Percentiles rank a stretch among this genome's conserved stretches.
Evolutionary conservation across 768 basidiomycete genomes (phyloP).

Genomic region (Pisolithus orientalis): DNA sequence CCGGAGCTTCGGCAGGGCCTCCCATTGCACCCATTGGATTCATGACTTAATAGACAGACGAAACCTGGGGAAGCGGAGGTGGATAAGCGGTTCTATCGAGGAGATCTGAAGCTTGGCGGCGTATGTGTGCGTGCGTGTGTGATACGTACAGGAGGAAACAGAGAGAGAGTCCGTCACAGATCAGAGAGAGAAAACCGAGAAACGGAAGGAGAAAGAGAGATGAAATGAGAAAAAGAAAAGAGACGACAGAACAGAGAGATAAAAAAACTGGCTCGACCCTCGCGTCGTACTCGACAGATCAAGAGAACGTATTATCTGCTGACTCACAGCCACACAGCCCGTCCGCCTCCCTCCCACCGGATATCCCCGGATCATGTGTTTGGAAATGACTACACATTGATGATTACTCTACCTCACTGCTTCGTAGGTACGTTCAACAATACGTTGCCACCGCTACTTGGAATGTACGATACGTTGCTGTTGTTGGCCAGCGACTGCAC

Average conservation of each 20-base stretch:
- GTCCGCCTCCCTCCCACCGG: constrained; percentile 3
- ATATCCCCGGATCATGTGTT: constrained; percentile 9
- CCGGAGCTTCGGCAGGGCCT: constrained; percentile 69
- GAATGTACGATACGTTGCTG: constrained; percentile 86
- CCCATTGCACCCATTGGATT: constrained; percentile 67
- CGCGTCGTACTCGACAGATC: constrained; percentile 20
- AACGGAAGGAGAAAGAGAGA: constrained; percentile 29
- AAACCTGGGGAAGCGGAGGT: constrained; percentile 14
- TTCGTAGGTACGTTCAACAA: constrained; percentile 74
- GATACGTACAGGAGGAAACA: constrained; percentile 27
- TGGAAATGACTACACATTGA: neutral
- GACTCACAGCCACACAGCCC: constrained; percentile 17
- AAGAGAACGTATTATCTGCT: constrained; percentile 9
- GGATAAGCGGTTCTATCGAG: neutral
- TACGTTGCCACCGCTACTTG: constrained; percentile 73
- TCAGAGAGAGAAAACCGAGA: constrained; percentile 28
- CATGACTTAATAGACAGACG: constrained; percentile 48
- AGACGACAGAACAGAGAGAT: constrained; percentile 16
- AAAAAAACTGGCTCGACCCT: constrained; percentile 12
- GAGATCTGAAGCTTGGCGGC: constrained; percentile 16
- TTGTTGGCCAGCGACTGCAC: constrained; percentile 75
- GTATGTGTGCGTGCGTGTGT: constrained; percentile 6
- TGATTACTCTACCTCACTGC: neutral
- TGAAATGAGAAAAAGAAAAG: constrained; percentile 27
- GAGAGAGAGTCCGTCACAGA: constrained; percentile 32